These are phyloP conservation scores for Pyrenochaeta sp. DNA, from an alignment of 2,329 filamentous ascomycete species.

Conservation along the genomic window DNA sequence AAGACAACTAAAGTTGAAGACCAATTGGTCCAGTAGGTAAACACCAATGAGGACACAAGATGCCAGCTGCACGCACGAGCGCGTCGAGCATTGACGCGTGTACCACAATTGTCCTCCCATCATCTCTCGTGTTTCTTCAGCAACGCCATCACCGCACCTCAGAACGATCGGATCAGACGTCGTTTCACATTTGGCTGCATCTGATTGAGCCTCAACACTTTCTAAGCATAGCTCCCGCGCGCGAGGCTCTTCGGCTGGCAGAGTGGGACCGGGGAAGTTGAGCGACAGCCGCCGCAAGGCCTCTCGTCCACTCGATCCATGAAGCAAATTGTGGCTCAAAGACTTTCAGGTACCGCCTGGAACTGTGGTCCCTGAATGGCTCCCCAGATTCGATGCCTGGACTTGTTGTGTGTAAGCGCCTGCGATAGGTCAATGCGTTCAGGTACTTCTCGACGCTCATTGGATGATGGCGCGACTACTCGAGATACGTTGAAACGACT, in stretches of 20 bases:
- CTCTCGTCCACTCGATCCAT: conserved; percentile 39
- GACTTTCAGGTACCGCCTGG: conserved; percentile 24
- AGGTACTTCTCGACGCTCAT: too few species aligned
- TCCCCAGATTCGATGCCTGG: conserved; percentile 32
- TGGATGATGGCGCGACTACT: conserved; percentile 49
- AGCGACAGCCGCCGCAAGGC: conserved; percentile 33
- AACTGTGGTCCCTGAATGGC: conserved; percentile 35
- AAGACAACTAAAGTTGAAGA: background rate
- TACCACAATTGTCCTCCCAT: conserved; percentile 30
- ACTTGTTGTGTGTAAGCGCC: conserved; percentile 45
- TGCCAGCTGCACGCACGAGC: conserved; percentile 9
- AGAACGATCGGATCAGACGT: conserved; percentile 12
- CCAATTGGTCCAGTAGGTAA: background rate
- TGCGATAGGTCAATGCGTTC: conserved; percentile 41
- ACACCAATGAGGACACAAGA: conserved; percentile 10
- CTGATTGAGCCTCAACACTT: conserved; percentile 48
- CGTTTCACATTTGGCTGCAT: conserved; percentile 25
- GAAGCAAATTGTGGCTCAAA: conserved; percentile 29
- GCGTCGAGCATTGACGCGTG: conserved; percentile 31
- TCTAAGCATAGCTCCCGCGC: conserved; percentile 49
- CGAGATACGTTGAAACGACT: conserved; percentile 46
- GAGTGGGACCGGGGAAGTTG: conserved; percentile 43
- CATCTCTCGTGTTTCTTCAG: conserved; percentile 24
- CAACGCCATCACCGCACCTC: conserved; percentile 30
- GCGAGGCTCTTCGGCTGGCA: conserved; percentile 42